Base-by-base conservation (phyloP, 176 grass and related monocot species). In the Oryza longistaminata region DNA sequence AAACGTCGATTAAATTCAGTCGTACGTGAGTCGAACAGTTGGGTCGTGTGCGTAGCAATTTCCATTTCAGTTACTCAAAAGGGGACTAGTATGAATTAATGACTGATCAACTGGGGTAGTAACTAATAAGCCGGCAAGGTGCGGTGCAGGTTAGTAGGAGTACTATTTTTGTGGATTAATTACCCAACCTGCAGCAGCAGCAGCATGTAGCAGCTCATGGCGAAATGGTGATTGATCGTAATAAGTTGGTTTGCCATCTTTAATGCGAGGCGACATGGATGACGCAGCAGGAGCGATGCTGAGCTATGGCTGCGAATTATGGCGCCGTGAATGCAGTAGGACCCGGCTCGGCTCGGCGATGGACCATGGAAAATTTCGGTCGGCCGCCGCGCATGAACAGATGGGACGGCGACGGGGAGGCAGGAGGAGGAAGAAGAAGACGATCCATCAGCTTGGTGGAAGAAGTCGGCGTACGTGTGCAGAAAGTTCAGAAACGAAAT, bases 251-350 rank as follows among this genome's bases (percentile, higher is more conserved):
- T 6, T 6, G 53, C 21, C 17, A 0, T 58, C 74, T 76, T 76
- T 53, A 37, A 61, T 76, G 16, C 74, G 17, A 75, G 26, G 27
- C 37, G 37, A 1, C 1, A 40, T 6, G 42, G 26, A 12, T 27
- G 53, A 50, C 13, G 48, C 13, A 50, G 4, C 48, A 31, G 29
- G 2, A 31, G 29, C 29, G 29, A 31, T 31, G 29, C 29, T 31
- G 48, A 49, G 19, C 58, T 24, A 62, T 62, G 11, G 58, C 58
- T 11, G 21, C 0, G 8, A 64, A 73, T 73, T 29, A 58, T 73
- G 50, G 68, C 29, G 6, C 70, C 40, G 39, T 83, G 55, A 75
- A 75, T 83, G 81, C 60, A 2, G 71, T 75, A 25, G 81, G 60
- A 19, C 19, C 74, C 75, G 13, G 16, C 43, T 2, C 3, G 29